A percentile compares a stretch with the other conserved stretches of the same genome.
phyloP scores from a whole-genome alignment of 2,329 filamentous ascomycete species.

The Pseudogymnoascus verrucosus region DNA sequence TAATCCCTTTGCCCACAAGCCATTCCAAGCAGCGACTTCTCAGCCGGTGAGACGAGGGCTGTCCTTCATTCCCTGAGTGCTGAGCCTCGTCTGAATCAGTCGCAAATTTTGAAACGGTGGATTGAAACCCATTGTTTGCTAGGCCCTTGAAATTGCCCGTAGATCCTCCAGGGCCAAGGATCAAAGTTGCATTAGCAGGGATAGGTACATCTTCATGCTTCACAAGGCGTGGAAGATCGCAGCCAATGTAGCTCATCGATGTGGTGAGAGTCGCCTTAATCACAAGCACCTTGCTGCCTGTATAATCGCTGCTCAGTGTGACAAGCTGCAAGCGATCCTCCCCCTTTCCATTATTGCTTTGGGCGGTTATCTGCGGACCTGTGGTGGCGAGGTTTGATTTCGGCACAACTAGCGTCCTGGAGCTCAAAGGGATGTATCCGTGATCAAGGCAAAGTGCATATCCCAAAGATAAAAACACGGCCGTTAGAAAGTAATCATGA shows the following conservation, averaged over 20 bases:
- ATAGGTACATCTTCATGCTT: background rate
- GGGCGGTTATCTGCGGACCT: background rate
- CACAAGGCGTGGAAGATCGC: background rate
- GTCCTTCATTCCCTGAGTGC: background rate
- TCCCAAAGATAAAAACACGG: conserved; percentile 26
- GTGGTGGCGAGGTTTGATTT: conserved; percentile 3
- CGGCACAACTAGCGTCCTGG: conserved; percentile 25
- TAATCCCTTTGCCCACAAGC: conserved; percentile 24
- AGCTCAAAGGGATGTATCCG: conserved; percentile 27
- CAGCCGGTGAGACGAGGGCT: background rate
- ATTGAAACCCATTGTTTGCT: background rate
- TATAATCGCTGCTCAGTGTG: conserved; percentile 2
- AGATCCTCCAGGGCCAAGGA: conserved; percentile 24
- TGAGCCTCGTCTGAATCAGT: background rate
- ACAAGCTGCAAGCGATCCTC: background rate
- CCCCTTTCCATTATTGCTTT: background rate
- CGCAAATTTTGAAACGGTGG: background rate
- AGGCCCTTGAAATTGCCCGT: background rate
- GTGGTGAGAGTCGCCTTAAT: conserved; percentile 9
- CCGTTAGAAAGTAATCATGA: conserved; percentile 28
- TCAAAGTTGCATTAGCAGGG: conserved; percentile 16
- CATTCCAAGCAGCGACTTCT: conserved; percentile 24
- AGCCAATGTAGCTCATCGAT: background rate
- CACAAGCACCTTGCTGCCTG: conserved; percentile 5
- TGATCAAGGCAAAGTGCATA: conserved; percentile 27